A percentile compares a stretch with the other conserved stretches of the same genome.
phyloP scores from a whole-genome alignment of 371 early-diverging fungal species.

The Mortierella sp. region DNA sequence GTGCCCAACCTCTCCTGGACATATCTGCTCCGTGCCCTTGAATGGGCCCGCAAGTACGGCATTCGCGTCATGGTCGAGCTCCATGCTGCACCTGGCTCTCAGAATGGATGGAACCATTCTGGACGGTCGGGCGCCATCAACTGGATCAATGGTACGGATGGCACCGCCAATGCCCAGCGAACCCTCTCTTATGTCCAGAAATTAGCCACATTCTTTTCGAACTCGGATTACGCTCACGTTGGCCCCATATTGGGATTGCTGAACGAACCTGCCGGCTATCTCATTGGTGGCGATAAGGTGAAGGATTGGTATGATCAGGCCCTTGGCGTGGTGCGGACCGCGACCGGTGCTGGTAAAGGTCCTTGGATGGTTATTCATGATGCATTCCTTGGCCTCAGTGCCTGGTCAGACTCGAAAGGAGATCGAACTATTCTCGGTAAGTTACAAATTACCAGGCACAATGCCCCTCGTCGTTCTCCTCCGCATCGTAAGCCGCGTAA shows the following conservation, averaged over 20 bases:
- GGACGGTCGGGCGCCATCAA: slow-evolving; percentile 41
- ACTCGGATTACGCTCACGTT: slow-evolving; percentile 62
- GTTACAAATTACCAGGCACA: not conserved
- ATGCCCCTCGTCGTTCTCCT: too few species aligned
- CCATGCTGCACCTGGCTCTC: slow-evolving; percentile 72
- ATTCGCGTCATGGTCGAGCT: slow-evolving; percentile 70
- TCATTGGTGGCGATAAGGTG: slow-evolving; percentile 33
- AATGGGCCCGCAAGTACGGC: slow-evolving; percentile 62
- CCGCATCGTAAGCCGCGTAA: too few species aligned
- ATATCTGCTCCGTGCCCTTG: slow-evolving; percentile 60
- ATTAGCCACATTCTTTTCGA: slow-evolving; percentile 26
- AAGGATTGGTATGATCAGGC: slow-evolving; percentile 41
- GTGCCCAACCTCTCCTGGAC: slow-evolving; percentile 51
- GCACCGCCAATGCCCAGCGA: slow-evolving; percentile 37
- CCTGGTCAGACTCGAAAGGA: slow-evolving; percentile 44
- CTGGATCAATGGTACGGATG: slow-evolving; percentile 27
- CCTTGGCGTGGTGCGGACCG: slow-evolving; percentile 20
- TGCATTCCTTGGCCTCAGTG: slow-evolving; percentile 43
- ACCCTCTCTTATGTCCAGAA: slow-evolving; percentile 22
- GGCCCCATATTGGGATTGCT: slow-evolving; percentile 66
- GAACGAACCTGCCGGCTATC: slow-evolving; percentile 53
- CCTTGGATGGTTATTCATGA: slow-evolving; percentile 51
- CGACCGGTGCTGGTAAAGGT: slow-evolving; percentile 29
- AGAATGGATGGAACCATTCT: slow-evolving; percentile 63
- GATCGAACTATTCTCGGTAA: slow-evolving; percentile 38